phyloP scores from a whole-genome alignment of 768 basidiomycete species.

The Terana coerulea region DNA sequence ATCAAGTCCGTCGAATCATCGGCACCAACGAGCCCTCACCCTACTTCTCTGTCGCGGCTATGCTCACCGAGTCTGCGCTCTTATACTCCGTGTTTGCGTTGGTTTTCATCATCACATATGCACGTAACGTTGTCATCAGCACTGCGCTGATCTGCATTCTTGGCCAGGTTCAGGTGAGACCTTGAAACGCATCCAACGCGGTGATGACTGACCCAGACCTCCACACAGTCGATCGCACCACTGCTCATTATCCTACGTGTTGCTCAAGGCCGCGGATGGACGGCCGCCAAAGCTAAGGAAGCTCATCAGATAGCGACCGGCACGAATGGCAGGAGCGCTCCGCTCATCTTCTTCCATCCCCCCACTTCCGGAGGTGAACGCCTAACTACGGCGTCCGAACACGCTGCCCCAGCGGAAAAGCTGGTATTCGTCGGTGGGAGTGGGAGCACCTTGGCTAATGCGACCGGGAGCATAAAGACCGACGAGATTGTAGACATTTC shows the following conservation, averaged over 20 bases:
- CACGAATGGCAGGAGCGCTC: background rate
- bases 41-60: conserved; percentile 22
- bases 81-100: conserved; percentile 22
- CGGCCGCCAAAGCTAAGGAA: background rate
- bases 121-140: conserved; percentile 11
- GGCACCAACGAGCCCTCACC: conserved; percentile 9
- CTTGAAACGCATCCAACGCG: too few relatives aligned
- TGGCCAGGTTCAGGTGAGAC: conserved; percentile 21
- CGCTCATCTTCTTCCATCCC: background rate
- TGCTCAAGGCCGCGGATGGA: conserved; percentile 16
- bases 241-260: conserved; percentile 24
- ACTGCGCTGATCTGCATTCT: conserved; percentile 21
- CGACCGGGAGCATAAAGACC: too few relatives aligned
- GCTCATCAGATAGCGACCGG: background rate
- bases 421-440: too few relatives aligned
- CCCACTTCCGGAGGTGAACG: too few relatives aligned
- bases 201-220: too few relatives aligned
- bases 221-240: conserved; percentile 23
- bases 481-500: too few relatives aligned
- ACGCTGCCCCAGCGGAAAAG: too few relatives aligned
- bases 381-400: too few relatives aligned
- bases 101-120: conserved; percentile 23
- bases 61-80: conserved; percentile 25
- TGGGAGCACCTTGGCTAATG: too few relatives aligned
- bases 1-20: conserved; percentile 17